Conservation (phyloP, 208 protist genomes). For the Tritrichomonas musculus region DNA sequence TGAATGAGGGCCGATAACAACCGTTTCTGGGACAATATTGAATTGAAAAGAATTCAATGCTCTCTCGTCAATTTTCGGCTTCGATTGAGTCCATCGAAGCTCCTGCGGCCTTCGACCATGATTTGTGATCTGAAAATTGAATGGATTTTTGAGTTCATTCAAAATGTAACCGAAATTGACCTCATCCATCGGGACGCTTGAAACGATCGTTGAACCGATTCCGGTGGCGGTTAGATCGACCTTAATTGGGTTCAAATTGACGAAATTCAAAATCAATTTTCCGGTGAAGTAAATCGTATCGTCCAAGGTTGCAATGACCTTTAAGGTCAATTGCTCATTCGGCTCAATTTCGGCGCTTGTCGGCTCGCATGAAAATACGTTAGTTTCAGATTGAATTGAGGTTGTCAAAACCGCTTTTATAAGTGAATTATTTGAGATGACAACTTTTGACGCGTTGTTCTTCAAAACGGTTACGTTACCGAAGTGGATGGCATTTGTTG, state of each 20-base stretch:
- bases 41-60: not conserved
- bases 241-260: not conserved
- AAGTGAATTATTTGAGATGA: not conserved
- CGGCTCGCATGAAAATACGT: not conserved
- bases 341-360: not conserved
- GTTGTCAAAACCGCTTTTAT: not conserved
- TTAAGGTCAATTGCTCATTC: not conserved
- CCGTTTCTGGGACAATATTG: not conserved
- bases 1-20: not conserved
- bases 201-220: not conserved
- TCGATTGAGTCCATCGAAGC: not conserved
- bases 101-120: not conserved
- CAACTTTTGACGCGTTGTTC: not conserved
- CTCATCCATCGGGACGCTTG: not conserved
- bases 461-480: not conserved
- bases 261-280: not conserved
- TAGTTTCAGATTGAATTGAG: not conserved
- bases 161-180: not conserved
- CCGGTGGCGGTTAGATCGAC: not conserved
- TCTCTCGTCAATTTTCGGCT: not conserved
- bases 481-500: not conserved
- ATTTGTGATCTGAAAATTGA: not conserved
- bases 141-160: not conserved
- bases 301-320: not conserved
- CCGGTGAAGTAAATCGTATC: not conserved